Evolutionary conservation across 192 early-diverging fungal genomes (phyloP).

Genomic region (Coemansia interrupta): DNA sequence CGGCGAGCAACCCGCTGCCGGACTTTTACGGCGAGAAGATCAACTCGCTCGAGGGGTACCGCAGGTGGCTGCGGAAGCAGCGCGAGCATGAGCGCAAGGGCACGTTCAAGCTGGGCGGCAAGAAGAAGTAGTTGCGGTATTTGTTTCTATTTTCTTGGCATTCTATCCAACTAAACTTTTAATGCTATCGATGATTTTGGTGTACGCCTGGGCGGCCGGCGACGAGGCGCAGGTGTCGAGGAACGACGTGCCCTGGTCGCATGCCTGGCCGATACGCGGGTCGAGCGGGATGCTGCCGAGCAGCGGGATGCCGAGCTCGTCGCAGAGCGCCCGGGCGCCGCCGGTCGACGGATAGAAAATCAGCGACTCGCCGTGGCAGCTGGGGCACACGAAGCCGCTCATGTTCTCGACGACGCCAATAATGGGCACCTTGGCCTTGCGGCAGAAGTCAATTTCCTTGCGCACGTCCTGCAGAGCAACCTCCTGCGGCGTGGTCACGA

Average conservation of each 20-base stretch:
- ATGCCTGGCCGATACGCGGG: constrained; percentile 73
- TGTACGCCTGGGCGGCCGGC: constrained; percentile 70
- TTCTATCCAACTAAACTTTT: constrained; percentile 4
- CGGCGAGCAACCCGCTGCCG: constrained; percentile 72
- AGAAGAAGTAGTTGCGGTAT: constrained; percentile 6
- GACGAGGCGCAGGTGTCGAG: constrained; percentile 85
- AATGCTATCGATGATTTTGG: constrained; percentile 55
- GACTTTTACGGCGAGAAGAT: constrained; percentile 94
- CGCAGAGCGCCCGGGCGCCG: constrained; percentile 64
- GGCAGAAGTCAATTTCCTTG: constrained; percentile 95
- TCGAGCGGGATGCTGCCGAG: constrained; percentile 75
- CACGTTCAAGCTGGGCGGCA: constrained; percentile 59
- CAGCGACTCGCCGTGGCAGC: constrained; percentile 68
- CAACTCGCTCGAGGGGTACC: constrained; percentile 75
- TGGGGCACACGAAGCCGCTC: constrained; percentile 94
- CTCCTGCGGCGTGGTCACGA: constrained; percentile 95
- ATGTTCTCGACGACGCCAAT: constrained; percentile 97
- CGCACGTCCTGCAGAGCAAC: constrained; percentile 85
- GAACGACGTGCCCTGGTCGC: constrained; percentile 88
- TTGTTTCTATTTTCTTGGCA: constrained; percentile 2
- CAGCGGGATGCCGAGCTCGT: constrained; percentile 60
- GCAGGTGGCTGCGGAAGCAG: constrained; percentile 87
- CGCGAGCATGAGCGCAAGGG: constrained; percentile 69
- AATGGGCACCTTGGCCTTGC: constrained; percentile 73
- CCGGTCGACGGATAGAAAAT: constrained; percentile 79